Percentiles rank a stretch among this genome's conserved stretches.
Evolutionary conservation across 331 rosid genomes (phyloP).

Genomic region (Quercus lobata): DNA sequence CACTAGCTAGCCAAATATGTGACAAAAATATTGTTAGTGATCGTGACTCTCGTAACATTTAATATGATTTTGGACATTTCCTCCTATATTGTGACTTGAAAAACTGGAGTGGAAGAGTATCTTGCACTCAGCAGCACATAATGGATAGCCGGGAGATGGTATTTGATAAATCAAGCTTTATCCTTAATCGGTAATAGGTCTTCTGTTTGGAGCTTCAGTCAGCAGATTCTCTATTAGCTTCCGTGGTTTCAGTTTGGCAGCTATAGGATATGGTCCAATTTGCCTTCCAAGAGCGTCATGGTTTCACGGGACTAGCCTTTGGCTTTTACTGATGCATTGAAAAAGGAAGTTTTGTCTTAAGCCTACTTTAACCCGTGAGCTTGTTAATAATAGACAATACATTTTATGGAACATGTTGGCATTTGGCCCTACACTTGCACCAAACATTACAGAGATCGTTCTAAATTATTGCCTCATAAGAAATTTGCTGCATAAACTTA

Average conservation of each 20-base stretch:
- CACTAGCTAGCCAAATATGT: no score
- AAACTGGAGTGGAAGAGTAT: no score
- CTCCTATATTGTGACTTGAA: no score
- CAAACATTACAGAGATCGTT: neutral
- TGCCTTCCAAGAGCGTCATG: constrained; percentile 19
- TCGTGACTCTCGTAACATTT: no score
- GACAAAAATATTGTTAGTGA: no score
- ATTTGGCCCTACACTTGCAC: constrained; percentile 8
- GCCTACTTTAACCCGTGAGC: constrained; percentile 36
- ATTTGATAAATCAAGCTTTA: no score
- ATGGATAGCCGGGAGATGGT: no score
- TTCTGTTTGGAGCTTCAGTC: neutral
- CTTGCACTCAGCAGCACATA: no score
- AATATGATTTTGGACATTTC: no score
- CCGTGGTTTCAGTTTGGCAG: constrained; percentile 22
- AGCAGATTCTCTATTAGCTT: constrained; percentile 6
- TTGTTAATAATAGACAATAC: constrained; percentile 4
- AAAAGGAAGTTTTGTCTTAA: constrained; percentile 26
- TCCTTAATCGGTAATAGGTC: neutral
- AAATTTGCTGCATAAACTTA: neutral
- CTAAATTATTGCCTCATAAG: neutral
- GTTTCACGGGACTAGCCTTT: constrained; percentile 44
- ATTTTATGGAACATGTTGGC: neutral
- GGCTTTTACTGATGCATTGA: constrained; percentile 19
- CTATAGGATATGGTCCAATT: neutral